Evolutionary conservation across 202 grass and related monocot genomes (phyloP), one percentile per base, ranked within the genome.

Genomic region (Eragrostis tef): DNA sequence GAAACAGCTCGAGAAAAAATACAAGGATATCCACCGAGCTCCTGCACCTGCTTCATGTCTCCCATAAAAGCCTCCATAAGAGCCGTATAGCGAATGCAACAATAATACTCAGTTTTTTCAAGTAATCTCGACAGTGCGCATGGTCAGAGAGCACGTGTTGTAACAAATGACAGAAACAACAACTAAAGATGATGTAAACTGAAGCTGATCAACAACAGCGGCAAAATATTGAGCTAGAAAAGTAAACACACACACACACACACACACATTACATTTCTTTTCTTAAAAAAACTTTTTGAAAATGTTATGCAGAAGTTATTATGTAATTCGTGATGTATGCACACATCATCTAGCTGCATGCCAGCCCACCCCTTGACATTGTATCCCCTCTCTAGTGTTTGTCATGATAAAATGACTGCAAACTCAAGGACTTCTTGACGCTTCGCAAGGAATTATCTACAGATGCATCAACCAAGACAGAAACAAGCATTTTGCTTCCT

Each of bases 21-120:
- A 56, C 21, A 91, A 91, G 92, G 92, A 98, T 94, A 98, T 98
- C 56, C 80, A 51, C 85, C 60, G 17, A 94, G 20, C 79, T 90
- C 87, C 75, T 90, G 66, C 79, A 93, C 62, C 77, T 73, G 77
- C 66, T 90, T 93, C 50, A 19, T 90, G 77, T 91, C 88, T 85
- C 65, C 80, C 83, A 91, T 85, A 24, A 95, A 80, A 81, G 88
- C 77, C 67, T 88, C 90, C 85, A 93, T 85, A 48, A 95, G 90
- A 61, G 70, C 78, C 80, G 79, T 86, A n/a, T n/a, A n/a, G n/a
- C n/a, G n/a, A n/a, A n/a, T n/a, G 17, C 9, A 12, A 20, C 47
- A 51, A 15, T 15, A 24, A 16, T 53, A 53, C 25, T 78, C n/a
- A 9, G 29, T 70, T 46, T 78, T 34, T 43, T 72, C 11, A 39